Evolutionary conservation across 2,329 filamentous ascomycete genomes (phyloP), one percentile per base, ranked within the genome.

Genomic region (Berkeleyomyces rouxiae): DNA sequence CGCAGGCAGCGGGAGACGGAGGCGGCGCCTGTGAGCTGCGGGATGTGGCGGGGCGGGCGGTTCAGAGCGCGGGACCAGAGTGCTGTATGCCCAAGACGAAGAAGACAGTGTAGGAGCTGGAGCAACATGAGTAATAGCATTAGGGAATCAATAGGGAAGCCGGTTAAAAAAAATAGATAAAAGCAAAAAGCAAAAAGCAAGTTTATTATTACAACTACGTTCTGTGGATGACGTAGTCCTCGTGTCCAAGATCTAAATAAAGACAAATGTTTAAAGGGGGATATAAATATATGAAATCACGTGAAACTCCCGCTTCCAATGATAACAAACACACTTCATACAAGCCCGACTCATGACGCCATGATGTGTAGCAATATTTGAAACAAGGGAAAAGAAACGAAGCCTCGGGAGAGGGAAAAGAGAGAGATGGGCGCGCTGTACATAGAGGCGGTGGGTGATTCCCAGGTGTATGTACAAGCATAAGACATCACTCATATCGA

Each of bases 1-100:
- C 53, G 9, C 40, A 6, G 33, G 31, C 58, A 3, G 70, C 67
- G 78, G 16, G 68, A 36, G 70, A 72, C 36, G 68, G 70, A 5
- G 62, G 69, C 13, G 44, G 10, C 13, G 33, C 42, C 13, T 61
- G 74, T 65, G 68, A 70, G 31, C 70, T 79, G 44, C 74, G 71
- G 62, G 72, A 73, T 3, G 70, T 82, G 53, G 78, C 77, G 11
- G 76, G 79, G 67, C 71, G 71, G n/a, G 79, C 75, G 7, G 74
- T 72, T 7, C 68, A 68, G 6, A 71, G 73, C 13, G 77, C 78
- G 0, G 79, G 78, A 3, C 9, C 43, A 2, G 79, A 82, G 67
- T 83, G 81, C 69, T 83, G 81, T 67, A 71, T 72, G 53, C 78
- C 77, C 0, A 79, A 77, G 69, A 74, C 74, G 67, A 66, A 66